Evolutionary conservation across 192 early-diverging fungal species (phyloP).

Genomic region (Backusella parvicylindrica): DNA sequence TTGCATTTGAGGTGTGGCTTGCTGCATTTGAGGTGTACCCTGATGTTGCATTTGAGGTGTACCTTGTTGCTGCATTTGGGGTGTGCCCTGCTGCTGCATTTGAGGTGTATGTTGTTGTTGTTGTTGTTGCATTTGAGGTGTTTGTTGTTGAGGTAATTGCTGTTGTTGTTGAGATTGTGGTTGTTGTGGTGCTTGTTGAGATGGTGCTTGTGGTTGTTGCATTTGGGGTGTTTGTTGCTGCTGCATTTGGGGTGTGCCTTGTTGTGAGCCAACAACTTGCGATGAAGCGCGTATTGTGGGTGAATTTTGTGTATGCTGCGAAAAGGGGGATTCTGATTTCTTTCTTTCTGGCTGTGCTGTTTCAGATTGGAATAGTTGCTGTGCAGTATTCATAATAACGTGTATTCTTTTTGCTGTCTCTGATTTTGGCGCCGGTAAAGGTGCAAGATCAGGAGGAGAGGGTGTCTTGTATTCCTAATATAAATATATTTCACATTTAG

Average conservation of each 20-base stretch:
- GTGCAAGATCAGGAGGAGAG: constrained; percentile 25
- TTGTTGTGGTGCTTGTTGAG: neutral
- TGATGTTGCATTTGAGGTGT: constrained; percentile 10
- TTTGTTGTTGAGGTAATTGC: neutral
- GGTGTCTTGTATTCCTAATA: constrained; percentile 23
- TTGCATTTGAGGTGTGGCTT: neutral
- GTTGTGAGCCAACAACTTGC: neutral
- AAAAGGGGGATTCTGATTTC: neutral
- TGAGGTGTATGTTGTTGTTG: neutral
- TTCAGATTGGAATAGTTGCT: constrained; percentile 13
- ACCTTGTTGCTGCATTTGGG: constrained; percentile 2
- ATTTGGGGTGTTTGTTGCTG: neutral
- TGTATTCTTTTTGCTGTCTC: constrained; percentile 19
- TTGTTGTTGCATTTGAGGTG: neutral
- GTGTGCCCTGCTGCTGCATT: constrained; percentile 1
- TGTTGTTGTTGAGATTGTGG: neutral
- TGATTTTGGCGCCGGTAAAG: constrained; percentile 26
- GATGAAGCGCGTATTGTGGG: constrained; percentile 6
- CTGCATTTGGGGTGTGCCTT: neutral
- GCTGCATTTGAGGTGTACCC: neutral
- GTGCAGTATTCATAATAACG: constrained; percentile 15
- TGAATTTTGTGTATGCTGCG: neutral
- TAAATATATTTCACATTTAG: neutral
- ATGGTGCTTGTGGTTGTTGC: neutral
- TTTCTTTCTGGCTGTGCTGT: neutral